Evolutionary conservation across 345 rosid genomes (phyloP), one percentile per base, ranked within the genome.

Genomic region (Heritiera fomes): DNA sequence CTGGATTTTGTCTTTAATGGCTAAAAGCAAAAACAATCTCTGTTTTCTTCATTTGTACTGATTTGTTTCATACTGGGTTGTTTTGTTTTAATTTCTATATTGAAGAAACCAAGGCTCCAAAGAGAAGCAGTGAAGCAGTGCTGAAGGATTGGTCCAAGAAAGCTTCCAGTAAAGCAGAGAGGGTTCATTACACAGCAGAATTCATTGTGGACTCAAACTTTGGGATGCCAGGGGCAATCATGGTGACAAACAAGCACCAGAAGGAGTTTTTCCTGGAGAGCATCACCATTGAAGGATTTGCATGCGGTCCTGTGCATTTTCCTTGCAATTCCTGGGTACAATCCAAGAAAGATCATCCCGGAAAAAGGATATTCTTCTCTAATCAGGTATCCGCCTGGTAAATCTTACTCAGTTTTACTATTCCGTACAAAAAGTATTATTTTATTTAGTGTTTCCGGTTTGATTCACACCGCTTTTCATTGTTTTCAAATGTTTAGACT

Each of bases 261-360:
- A 85, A 87, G 67, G 99, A 94, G 89, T 92, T 97, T 55, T 97
- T 91, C 77, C 75, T 97, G 75, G 99, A 97, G 87, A 87, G 85
- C 32, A 97, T 97, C 67, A 93, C 92, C 45, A 81, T 97, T 56
- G 98, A 94, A 84, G 97, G 97, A 14, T 97, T 94, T 82, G 88
- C 97, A 58, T 82, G 81, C 79, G 97, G 97, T 7, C 94, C 98
- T 10, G 85, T 94, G 43, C 96, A 97, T 84, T 97, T 97, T 78
- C 96, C 97, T 23, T 94, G 99, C 78, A 94, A 93, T 77, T 97
- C 99, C 1, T 94, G 98, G 98, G 98, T 97, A 4, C 99, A 94
- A 82, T 84, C 98, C 46, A 82, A 52, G 65, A 93, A 89, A 41
- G 86, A 92, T 66, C 92, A 91, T 71, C 88, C 94, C 46, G 83